Percentiles rank a stretch among this genome's conserved stretches.
Conservation (phyloP, 768 basidiomycete genomes). For the Mycena polygramma region DNA sequence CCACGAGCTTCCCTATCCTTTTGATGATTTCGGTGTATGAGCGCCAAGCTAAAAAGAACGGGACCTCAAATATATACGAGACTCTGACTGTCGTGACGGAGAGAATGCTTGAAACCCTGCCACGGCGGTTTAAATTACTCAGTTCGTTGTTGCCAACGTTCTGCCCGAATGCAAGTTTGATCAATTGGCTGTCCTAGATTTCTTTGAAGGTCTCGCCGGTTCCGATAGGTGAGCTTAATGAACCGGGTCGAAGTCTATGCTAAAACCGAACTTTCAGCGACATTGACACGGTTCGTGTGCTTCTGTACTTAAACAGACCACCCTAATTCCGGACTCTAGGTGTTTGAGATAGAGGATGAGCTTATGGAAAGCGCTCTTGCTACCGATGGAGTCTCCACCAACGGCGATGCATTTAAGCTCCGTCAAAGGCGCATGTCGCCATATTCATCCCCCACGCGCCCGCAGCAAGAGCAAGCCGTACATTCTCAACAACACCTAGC, state of each 20-base stretch:
- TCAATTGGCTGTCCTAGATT: slow-evolving; percentile 56
- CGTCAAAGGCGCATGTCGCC: slow-evolving; percentile 49
- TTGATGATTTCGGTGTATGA: slow-evolving; percentile 88
- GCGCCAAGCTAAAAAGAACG: slow-evolving; percentile 80
- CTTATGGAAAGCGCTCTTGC: slow-evolving; percentile 69
- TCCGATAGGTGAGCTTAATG: slow-evolving; percentile 49
- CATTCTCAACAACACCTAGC: neutral
- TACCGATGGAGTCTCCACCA: slow-evolving; percentile 28
- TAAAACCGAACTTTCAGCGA: slow-evolving; percentile 52
- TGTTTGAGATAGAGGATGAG: slow-evolving; percentile 86
- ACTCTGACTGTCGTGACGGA: slow-evolving; percentile 78
- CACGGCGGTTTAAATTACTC: slow-evolving; percentile 79
- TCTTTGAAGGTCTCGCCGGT: slow-evolving; percentile 86
- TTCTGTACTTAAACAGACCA: neutral
- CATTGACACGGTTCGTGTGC: slow-evolving; percentile 75
- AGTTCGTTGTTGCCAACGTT: slow-evolving; percentile 61
- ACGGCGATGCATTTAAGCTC: slow-evolving; percentile 40
- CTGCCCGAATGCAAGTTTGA: neutral
- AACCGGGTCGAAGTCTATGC: neutral
- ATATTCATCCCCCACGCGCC: slow-evolving; percentile 42
- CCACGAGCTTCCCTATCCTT: slow-evolving; percentile 89
- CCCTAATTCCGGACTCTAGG: slow-evolving; percentile 52
- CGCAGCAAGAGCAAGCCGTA: slow-evolving; percentile 11
- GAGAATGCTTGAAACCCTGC: slow-evolving; percentile 78
- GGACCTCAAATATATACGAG: slow-evolving; percentile 78